phyloP scores from a whole-genome alignment of 2,329 filamentous ascomycete species.

The Trichoderma guizhouense region DNA sequence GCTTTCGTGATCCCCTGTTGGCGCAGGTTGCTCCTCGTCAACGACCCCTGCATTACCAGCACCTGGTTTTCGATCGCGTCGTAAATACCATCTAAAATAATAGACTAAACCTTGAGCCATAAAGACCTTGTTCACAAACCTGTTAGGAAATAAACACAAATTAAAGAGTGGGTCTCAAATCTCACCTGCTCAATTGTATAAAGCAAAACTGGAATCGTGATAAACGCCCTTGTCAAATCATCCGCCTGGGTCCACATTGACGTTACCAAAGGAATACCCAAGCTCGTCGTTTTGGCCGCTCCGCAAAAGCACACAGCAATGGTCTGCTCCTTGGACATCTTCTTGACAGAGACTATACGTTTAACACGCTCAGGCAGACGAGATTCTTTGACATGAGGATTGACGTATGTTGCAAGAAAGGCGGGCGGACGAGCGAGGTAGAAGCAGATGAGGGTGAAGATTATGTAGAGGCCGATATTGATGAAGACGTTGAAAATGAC shows the following conservation, averaged over 20 bases:
- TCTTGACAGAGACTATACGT: constrained; percentile 44
- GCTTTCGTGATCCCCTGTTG: not conserved
- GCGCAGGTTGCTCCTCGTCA: not conserved
- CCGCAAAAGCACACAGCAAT: constrained; percentile 71
- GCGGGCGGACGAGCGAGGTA: constrained; percentile 44
- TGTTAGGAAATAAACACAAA: not conserved
- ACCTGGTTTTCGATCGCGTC: constrained; percentile 25
- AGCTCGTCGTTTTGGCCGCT: constrained; percentile 67
- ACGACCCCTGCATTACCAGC: constrained; percentile 16
- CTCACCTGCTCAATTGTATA: constrained; percentile 56
- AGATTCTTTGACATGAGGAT: constrained; percentile 34
- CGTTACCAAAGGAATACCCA: constrained; percentile 65
- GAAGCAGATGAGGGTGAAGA: constrained; percentile 63
- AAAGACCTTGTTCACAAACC: constrained; percentile 31
- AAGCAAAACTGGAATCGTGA: constrained; percentile 62
- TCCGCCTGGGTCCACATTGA: constrained; percentile 63
- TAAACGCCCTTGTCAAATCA: constrained; percentile 52
- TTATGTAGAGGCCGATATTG: constrained; percentile 58
- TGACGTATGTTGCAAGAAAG: constrained; percentile 32
- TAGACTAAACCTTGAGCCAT: constrained; percentile 45
- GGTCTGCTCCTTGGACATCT: constrained; percentile 58
- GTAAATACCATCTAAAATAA: constrained; percentile 46
- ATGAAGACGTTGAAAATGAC: constrained; percentile 66
- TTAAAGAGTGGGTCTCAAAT: constrained; percentile 3
- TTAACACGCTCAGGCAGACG: constrained; percentile 28